Evolutionary conservation across 306 rosid species (phyloP).

Genomic region (Sophora flavescens): DNA sequence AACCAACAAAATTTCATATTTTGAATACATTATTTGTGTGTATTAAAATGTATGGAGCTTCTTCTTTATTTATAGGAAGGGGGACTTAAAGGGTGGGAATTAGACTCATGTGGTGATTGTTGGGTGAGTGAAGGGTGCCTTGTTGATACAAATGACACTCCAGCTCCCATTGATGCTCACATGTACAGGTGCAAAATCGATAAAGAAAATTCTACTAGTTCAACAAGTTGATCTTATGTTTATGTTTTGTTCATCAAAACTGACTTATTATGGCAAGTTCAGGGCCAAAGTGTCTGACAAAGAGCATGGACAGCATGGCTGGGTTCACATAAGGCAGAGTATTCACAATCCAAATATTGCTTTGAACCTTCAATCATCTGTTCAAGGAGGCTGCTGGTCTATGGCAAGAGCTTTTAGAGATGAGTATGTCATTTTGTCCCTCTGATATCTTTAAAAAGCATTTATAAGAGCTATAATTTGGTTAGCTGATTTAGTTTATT

Average conservation of each 20-base stretch:
- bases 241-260: neutral
- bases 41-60: neutral
- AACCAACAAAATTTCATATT: neutral
- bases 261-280: constrained; percentile 32
- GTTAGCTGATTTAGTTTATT: constrained; percentile 21
- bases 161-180: constrained; percentile 79
- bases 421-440: constrained; percentile 56
- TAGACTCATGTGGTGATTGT: constrained; percentile 90
- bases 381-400: constrained; percentile 70
- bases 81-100: constrained; percentile 82
- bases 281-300: constrained; percentile 76
- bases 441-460: constrained; percentile 6
- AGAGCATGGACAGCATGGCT: constrained; percentile 72
- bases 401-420: constrained; percentile 77
- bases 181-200: constrained; percentile 76
- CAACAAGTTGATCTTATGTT: neutral
- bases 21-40: neutral
- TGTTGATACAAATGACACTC: constrained; percentile 69
- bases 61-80: constrained; percentile 63
- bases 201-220: constrained; percentile 7
- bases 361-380: constrained; percentile 77
- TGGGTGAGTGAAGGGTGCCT: constrained; percentile 98
- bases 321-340: constrained; percentile 87
- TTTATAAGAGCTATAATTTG: neutral
- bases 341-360: constrained; percentile 95